phyloP scores from a whole-genome alignment of 768 basidiomycete species.

The Lentinus brumalis region DNA sequence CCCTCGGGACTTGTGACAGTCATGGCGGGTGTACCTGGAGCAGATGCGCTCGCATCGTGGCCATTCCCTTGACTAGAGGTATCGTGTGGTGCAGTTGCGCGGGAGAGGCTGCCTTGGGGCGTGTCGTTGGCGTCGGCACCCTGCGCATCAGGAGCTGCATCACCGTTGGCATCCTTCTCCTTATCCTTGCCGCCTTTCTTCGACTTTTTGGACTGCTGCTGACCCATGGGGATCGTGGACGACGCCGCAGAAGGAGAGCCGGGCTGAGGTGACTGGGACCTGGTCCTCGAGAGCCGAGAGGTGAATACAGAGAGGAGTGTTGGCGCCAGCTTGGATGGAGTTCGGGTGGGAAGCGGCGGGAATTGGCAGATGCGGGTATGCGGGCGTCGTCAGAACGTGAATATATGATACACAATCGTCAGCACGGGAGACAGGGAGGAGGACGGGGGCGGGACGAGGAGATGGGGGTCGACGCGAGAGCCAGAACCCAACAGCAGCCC shows the following conservation, averaged over 20 bases:
- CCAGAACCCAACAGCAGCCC: slow-evolving; percentile 7
- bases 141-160: slow-evolving; percentile 40
- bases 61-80: slow-evolving; percentile 43
- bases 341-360: slow-evolving; percentile 7
- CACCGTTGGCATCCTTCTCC: slow-evolving; percentile 49
- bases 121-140: slow-evolving; percentile 42
- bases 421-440: slow-evolving; percentile 3
- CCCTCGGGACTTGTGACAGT: slow-evolving; percentile 37
- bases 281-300: slow-evolving; percentile 68
- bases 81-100: slow-evolving; percentile 40
- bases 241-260: slow-evolving; percentile 42
- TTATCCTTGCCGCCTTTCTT: slow-evolving; percentile 74
- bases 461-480: slow-evolving; percentile 14
- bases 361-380: slow-evolving; percentile 8
- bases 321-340: slow-evolving; percentile 69
- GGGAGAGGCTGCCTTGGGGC: slow-evolving; percentile 47
- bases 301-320: slow-evolving; percentile 77
- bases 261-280: slow-evolving; percentile 73
- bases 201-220: slow-evolving; percentile 81
- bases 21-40: slow-evolving; percentile 36
- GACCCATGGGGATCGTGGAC: slow-evolving; percentile 66
- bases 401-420: slow-evolving; percentile 17
- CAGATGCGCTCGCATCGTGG: slow-evolving; percentile 34
- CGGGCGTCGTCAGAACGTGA: slow-evolving; percentile 19
- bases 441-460: neutral